Conservation (phyloP, 2,329 filamentous ascomycete species). For the Septoria linicola region DNA sequence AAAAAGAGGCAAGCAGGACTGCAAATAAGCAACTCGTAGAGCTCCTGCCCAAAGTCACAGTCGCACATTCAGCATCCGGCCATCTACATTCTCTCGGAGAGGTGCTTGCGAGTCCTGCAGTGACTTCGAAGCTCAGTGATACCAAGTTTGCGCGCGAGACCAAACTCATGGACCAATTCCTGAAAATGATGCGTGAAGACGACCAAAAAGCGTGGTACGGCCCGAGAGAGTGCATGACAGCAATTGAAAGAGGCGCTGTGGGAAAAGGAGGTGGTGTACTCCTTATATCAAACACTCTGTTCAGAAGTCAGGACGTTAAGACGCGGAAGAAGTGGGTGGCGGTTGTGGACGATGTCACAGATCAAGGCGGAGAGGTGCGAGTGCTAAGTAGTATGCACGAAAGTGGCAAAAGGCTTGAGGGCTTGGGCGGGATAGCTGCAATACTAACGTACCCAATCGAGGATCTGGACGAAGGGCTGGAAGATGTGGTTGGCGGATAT, state of each 20-base stretch:
- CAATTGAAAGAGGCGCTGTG: slow-evolving; percentile 83
- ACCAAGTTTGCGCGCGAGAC: slow-evolving; percentile 87
- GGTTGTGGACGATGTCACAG: slow-evolving; percentile 82
- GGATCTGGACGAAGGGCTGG: slow-evolving; percentile 64
- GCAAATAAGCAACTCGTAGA: slow-evolving; percentile 69
- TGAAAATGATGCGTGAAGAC: slow-evolving; percentile 73
- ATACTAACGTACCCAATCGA: slow-evolving; percentile 90
- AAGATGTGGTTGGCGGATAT: slow-evolving; percentile 24
- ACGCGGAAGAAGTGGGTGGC: slow-evolving; percentile 77
- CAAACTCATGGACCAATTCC: slow-evolving; percentile 78
- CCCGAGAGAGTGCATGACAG: slow-evolving; percentile 73
- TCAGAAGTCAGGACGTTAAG: slow-evolving; percentile 75
- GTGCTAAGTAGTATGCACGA: slow-evolving; percentile 94
- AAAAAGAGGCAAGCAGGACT: slow-evolving; percentile 59
- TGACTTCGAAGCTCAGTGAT: slow-evolving; percentile 73
- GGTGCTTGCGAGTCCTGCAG: slow-evolving; percentile 76
- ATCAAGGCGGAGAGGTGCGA: slow-evolving; percentile 79
- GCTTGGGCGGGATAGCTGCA: slow-evolving; percentile 82
- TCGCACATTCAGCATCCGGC: slow-evolving; percentile 81
- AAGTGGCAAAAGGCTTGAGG: slow-evolving; percentile 81
- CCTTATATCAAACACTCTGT: slow-evolving; percentile 82
- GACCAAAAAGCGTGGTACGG: slow-evolving; percentile 93
- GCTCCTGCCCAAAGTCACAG: slow-evolving; percentile 62
- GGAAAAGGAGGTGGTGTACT: slow-evolving; percentile 81
- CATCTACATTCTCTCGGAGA: slow-evolving; percentile 86